phyloP scores from a whole-genome alignment of 371 early-diverging fungal species.

The Rhizopus arrhizus region DNA sequence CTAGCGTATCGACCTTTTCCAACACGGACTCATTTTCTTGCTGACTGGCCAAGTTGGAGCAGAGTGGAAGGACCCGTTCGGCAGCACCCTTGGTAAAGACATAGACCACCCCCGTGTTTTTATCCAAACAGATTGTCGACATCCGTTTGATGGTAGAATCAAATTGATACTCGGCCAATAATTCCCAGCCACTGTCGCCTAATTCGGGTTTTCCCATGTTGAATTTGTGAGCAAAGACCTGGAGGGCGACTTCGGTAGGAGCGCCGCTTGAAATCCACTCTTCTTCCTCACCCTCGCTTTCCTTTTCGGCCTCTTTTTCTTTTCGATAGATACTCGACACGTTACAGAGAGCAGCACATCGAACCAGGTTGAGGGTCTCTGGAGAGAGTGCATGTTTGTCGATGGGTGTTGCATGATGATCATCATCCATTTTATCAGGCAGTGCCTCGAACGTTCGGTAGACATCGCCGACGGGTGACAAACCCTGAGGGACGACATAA shows the following conservation, averaged over 20 bases:
- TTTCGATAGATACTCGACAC: conserved; percentile 57
- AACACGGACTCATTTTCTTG: conserved; percentile 22
- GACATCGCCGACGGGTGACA: conserved; percentile 67
- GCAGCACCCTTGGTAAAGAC: conserved; percentile 73
- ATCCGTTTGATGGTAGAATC: conserved; percentile 86
- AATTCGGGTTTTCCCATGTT: conserved; percentile 62
- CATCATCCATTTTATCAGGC: conserved; percentile 16
- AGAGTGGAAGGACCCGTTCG: conserved; percentile 67
- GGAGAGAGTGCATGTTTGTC: conserved; percentile 24
- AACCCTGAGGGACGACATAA: conserved; percentile 63
- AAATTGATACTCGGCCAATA: conserved; percentile 73
- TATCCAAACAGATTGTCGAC: conserved; percentile 48
- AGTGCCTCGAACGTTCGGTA: conserved; percentile 28
- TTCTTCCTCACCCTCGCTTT: conserved; percentile 38
- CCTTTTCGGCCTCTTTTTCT: conserved; percentile 17
- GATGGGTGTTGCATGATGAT: conserved; percentile 9
- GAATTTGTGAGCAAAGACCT: conserved; percentile 72
- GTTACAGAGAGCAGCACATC: conserved; percentile 60
- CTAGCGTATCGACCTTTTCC: conserved; percentile 28
- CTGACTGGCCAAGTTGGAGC: conserved; percentile 39
- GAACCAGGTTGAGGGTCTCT: conserved; percentile 35
- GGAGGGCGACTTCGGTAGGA: conserved; percentile 75
- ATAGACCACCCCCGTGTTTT: conserved; percentile 17
- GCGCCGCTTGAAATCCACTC: conserved; percentile 65
- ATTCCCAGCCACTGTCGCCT: conserved; percentile 50